These are phyloP conservation scores for Pythium plurisporium DNA, from an alignment of 352 stramenopile genomes.

Conservation along the genomic window DNA sequence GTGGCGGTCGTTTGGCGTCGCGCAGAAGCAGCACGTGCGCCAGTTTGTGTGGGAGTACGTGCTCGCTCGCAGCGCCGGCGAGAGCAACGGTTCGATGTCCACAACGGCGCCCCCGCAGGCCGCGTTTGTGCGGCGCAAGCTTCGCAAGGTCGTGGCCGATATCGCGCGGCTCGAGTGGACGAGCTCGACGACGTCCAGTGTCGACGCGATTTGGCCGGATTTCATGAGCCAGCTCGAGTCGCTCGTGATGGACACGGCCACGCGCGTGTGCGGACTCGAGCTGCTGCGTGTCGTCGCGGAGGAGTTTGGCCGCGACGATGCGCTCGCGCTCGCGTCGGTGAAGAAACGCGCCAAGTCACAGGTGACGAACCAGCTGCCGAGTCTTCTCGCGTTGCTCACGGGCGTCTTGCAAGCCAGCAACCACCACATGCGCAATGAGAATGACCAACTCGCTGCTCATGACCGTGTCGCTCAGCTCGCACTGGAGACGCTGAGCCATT, in stretches of 20 bases:
- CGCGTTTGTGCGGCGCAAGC: slow-evolving; percentile 61
- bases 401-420: slow-evolving; percentile 44
- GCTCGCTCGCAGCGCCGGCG: slow-evolving; percentile 16
- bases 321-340: slow-evolving; percentile 38
- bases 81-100: background rate
- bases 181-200: background rate
- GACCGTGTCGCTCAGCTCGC: slow-evolving; percentile 48
- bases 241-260: slow-evolving; percentile 38
- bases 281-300: slow-evolving; percentile 56
- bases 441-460: slow-evolving; percentile 18
- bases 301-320: slow-evolving; percentile 71
- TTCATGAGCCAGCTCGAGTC: slow-evolving; percentile 64
- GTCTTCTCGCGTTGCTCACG: slow-evolving; percentile 40
- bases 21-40: slow-evolving; percentile 43
- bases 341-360: slow-evolving; percentile 43
- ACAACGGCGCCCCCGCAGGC: slow-evolving; percentile 16
- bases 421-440: slow-evolving; percentile 31
- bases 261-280: slow-evolving; percentile 47
- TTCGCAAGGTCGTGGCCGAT: slow-evolving; percentile 69
- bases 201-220: slow-evolving; percentile 38
- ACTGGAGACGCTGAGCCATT: slow-evolving; percentile 47
- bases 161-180: slow-evolving; percentile 61
- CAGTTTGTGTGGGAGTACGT: slow-evolving; percentile 70
- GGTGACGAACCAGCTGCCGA: slow-evolving; percentile 41
- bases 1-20: slow-evolving; percentile 39